Conservation (phyloP, 2,329 filamentous ascomycete genomes). For the Harringtonia aguacate region DNA sequence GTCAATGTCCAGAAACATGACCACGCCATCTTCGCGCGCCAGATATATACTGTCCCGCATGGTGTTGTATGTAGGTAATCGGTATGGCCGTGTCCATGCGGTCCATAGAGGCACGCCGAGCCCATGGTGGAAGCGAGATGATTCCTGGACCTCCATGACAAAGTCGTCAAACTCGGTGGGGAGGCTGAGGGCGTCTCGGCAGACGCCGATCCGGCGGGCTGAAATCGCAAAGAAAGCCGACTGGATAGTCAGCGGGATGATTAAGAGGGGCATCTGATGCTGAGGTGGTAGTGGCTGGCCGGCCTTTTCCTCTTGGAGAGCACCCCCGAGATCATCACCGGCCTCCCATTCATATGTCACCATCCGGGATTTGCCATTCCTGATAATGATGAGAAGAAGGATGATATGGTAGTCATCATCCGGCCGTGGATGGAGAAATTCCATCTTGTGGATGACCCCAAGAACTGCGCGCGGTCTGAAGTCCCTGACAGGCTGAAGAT, state of each 20-base stretch:
- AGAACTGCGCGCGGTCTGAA: slow-evolving; percentile 37
- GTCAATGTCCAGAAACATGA: slow-evolving; percentile 62
- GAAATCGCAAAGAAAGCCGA: slow-evolving; percentile 62
- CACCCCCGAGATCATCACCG: slow-evolving; percentile 33
- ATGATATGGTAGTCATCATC: slow-evolving; percentile 62
- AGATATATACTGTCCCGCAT: slow-evolving; percentile 73
- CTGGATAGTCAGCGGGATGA: slow-evolving; percentile 62
- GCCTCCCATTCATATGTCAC: slow-evolving; percentile 51
- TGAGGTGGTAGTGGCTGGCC: slow-evolving; percentile 40
- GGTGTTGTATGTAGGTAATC: slow-evolving; percentile 50
- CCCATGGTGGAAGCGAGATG: slow-evolving; percentile 36
- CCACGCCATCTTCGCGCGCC: slow-evolving; percentile 74
- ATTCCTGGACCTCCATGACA: slow-evolving; percentile 25
- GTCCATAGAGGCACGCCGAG: slow-evolving; percentile 56
- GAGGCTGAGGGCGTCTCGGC: slow-evolving; percentile 41
- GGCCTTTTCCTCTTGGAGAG: slow-evolving; percentile 33
- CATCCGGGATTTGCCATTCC: slow-evolving; percentile 38
- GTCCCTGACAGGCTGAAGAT: slow-evolving; percentile 47
- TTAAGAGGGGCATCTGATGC: slow-evolving; percentile 51
- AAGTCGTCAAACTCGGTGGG: slow-evolving; percentile 36
- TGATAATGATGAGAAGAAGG: slow-evolving; percentile 55
- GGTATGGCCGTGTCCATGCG: slow-evolving; percentile 70
- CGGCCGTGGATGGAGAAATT: slow-evolving; percentile 65
- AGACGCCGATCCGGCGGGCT: slow-evolving; percentile 45
- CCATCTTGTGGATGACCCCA: slow-evolving; percentile 74